A percentile compares a stretch with the other conserved stretches of the same genome.
These are phyloP conservation scores for Jimgerdemannia lactiflua DNA, from an alignment of 192 early-diverging fungal genomes.

Conservation along the genomic window DNA sequence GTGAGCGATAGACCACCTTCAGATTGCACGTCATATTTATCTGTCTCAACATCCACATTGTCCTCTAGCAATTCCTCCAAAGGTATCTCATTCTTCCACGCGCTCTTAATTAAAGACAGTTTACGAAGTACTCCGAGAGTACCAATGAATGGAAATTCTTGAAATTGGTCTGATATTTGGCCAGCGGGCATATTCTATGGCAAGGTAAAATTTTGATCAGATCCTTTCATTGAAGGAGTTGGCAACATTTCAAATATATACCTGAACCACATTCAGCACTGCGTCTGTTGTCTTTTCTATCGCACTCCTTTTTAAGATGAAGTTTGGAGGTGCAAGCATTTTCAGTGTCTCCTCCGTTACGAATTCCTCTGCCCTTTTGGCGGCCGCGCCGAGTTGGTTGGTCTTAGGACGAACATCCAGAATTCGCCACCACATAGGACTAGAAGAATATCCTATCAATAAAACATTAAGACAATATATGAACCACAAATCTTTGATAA, in stretches of 20 bases:
- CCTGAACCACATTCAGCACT: conserved; percentile 3
- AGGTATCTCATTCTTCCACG: conserved; percentile 1
- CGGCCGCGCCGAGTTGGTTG: conserved; percentile 4
- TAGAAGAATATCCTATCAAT: conserved; percentile 2
- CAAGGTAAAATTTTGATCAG: too few species aligned
- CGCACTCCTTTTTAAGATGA: conserved; percentile 4
- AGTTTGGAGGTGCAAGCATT: conserved; percentile 5
- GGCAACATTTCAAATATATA: too few species aligned
- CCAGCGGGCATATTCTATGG: background rate
- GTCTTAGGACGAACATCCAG: conserved; percentile 5
- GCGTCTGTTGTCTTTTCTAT: conserved; percentile 5
- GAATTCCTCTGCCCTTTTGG: conserved; percentile 5
- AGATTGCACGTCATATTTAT: conserved; percentile 6
- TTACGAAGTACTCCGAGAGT: conserved; percentile 7
- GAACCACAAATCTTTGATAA: too few species aligned
- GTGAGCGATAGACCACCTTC: conserved; percentile 3
- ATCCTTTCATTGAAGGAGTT: too few species aligned
- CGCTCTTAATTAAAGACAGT: background rate
- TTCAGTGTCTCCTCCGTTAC: conserved; percentile 8
- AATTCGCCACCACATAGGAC: conserved; percentile 10
- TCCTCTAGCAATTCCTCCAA: conserved; percentile 9
- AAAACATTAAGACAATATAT: too few species aligned
- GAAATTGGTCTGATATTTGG: conserved; percentile 3
- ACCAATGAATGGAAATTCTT: conserved; percentile 6
- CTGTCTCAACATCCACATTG: conserved; percentile 3